phyloP scores from a whole-genome alignment of 1,139 yeast species.

The Taphrina betulina region DNA sequence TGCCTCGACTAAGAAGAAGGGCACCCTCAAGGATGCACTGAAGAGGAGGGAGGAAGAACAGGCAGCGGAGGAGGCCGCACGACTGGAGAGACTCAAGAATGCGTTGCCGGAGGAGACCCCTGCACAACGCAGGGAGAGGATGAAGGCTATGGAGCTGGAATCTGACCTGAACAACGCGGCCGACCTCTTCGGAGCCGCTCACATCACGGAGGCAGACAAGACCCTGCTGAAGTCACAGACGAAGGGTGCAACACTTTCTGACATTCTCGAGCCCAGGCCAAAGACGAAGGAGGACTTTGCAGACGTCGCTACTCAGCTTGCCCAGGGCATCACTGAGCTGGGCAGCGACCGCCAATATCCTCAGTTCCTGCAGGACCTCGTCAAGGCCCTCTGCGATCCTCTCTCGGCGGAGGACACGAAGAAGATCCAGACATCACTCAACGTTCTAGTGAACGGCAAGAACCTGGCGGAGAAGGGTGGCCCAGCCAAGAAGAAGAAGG shows the following conservation, averaged over 20 bases:
- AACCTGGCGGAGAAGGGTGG: conserved; percentile 42
- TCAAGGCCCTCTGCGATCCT: conserved; percentile 54
- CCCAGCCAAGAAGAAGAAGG: conserved; percentile 72
- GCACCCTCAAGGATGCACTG: conserved; percentile 45
- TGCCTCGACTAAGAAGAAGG: conserved; percentile 45
- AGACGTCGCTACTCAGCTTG: conserved; percentile 73
- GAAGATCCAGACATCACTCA: conserved; percentile 81
- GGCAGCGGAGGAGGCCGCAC: conserved; percentile 46
- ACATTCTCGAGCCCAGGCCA: conserved; percentile 51
- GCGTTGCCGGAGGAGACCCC: conserved; percentile 54
- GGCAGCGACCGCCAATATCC: conserved; percentile 66
- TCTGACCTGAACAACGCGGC: conserved; percentile 92
- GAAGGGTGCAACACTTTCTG: conserved; percentile 44
- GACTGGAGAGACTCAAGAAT: conserved; percentile 57
- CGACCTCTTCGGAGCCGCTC: conserved; percentile 65
- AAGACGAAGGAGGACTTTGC: conserved; percentile 79
- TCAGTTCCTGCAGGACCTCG: conserved; percentile 79
- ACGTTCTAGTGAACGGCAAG: conserved; percentile 78
- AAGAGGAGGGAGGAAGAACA: conserved; percentile 48
- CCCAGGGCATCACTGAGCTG: conserved; percentile 63
- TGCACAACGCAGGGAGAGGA: conserved; percentile 55
- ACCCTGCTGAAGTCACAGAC: conserved; percentile 30
- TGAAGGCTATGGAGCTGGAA: conserved; percentile 73
- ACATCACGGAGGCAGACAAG: conserved; percentile 22
- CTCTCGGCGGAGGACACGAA: conserved; percentile 76